Evolutionary conservation across 108 stramenopile species (phyloP).

Genomic region (Cyclotella atomus): DNA sequence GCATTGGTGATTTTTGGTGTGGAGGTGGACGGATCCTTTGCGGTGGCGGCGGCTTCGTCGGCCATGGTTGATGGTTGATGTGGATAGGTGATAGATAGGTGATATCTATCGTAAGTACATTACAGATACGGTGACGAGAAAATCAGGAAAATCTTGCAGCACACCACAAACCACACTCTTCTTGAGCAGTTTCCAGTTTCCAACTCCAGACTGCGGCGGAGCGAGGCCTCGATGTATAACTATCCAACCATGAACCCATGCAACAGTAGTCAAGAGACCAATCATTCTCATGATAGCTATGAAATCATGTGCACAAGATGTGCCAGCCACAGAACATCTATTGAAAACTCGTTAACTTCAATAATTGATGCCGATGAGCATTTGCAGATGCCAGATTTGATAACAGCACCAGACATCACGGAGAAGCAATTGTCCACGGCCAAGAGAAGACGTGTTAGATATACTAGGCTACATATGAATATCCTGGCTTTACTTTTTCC

Average conservation of each 20-base stretch:
- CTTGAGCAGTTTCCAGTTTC: too few species aligned
- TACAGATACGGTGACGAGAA: background rate
- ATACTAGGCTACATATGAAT: background rate
- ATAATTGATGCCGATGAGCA: background rate
- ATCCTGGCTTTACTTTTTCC: background rate
- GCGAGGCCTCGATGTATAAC: too few species aligned
- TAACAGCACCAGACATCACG: background rate
- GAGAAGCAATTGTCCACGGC: background rate
- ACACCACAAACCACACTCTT: too few species aligned
- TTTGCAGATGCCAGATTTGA: background rate
- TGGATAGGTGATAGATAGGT: too few species aligned
- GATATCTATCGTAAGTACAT: background rate
- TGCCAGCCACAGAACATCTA: background rate
- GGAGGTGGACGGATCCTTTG: background rate
- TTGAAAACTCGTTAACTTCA: too few species aligned
- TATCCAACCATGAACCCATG: too few species aligned
- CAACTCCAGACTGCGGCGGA: too few species aligned
- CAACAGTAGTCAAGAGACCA: too few species aligned
- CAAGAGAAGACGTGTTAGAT: background rate
- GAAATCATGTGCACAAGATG: background rate
- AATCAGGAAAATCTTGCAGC: background rate
- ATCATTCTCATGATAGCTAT: too few species aligned
- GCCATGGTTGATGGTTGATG: background rate
- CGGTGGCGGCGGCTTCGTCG: background rate
- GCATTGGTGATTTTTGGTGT: background rate